Evolutionary conservation across 169 alveolate species (phyloP).

Genomic region (Plasmodium vinckei): DNA sequence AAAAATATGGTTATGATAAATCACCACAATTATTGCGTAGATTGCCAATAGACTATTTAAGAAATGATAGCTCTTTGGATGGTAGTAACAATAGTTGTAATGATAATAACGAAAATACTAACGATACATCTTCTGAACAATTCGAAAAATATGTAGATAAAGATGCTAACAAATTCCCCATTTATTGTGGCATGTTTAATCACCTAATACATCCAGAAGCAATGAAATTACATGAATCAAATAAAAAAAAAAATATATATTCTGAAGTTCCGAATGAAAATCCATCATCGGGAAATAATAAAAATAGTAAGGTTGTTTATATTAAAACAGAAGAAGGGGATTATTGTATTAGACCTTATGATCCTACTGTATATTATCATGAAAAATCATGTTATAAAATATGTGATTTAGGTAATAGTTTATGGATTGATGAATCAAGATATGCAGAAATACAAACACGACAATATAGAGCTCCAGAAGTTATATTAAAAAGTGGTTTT

Average conservation of each 20-base stretch:
- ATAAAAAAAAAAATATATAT: slow-evolving; percentile 37
- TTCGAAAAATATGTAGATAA: slow-evolving; percentile 8
- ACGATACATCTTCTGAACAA: neutral
- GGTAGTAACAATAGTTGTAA: neutral
- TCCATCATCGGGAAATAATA: slow-evolving; percentile 25
- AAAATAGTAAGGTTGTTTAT: slow-evolving; percentile 51
- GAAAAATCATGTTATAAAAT: slow-evolving; percentile 91
- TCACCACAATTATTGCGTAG: slow-evolving; percentile 25
- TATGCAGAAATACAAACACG: slow-evolving; percentile 97
- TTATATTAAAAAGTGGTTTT: slow-evolving; percentile 95
- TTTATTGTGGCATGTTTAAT: slow-evolving; percentile 60
- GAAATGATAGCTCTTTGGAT: slow-evolving; percentile 14
- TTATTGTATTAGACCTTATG: slow-evolving; percentile 79
- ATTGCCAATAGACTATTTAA: slow-evolving; percentile 56
- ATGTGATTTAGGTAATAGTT: slow-evolving; percentile 98
- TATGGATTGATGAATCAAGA: slow-evolving; percentile 97
- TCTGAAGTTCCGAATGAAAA: slow-evolving; percentile 1
- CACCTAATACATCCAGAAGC: slow-evolving; percentile 69
- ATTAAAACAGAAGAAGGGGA: slow-evolving; percentile 81
- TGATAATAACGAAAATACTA: neutral
- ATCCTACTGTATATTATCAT: slow-evolving; percentile 81
- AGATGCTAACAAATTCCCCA: slow-evolving; percentile 54
- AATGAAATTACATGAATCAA: slow-evolving; percentile 24
- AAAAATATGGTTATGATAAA: slow-evolving; percentile 50
- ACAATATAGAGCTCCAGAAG: slow-evolving; percentile 99